These are phyloP conservation scores for Magnaporthales sp. DNA, from an alignment of 2,329 filamentous ascomycete species.

Conservation along the genomic window DNA sequence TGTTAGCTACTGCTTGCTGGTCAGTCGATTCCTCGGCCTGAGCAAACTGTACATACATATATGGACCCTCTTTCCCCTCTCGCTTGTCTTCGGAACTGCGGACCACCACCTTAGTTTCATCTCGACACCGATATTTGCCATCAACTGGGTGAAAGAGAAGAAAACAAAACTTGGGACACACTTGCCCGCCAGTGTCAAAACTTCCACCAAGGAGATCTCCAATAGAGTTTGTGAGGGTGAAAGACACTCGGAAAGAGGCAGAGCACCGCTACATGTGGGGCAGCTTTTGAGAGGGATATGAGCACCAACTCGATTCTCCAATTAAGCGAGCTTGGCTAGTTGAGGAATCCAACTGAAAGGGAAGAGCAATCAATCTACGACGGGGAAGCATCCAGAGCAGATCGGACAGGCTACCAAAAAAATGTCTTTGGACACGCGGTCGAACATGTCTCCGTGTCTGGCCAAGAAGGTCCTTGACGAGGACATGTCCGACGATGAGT, in stretches of 20 bases:
- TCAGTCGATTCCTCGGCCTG: background rate
- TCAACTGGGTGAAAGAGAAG: background rate
- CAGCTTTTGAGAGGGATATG: background rate
- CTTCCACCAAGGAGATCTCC: too few relatives aligned
- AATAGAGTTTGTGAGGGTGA: background rate
- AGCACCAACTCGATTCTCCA: background rate
- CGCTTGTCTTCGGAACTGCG: background rate
- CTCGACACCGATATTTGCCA: slow-evolving; percentile 1
- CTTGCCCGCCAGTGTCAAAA: too few relatives aligned
- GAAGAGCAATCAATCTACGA: background rate
- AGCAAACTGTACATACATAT: background rate
- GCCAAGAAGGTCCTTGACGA: background rate
- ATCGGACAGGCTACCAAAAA: background rate
- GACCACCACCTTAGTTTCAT: background rate
- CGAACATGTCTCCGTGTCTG: background rate
- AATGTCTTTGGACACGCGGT: background rate
- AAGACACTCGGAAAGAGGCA: background rate
- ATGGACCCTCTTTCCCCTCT: slow-evolving; percentile 3
- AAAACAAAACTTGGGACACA: background rate
- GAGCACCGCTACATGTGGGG: background rate
- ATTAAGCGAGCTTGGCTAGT: slow-evolving; percentile 1
- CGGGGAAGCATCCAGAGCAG: background rate
- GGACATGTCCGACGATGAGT: slow-evolving; percentile 30
- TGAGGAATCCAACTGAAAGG: background rate
- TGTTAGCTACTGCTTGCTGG: background rate